phyloP scores from a whole-genome alignment of 352 stramenopile genomes.

The Phytophthora multivora region DNA sequence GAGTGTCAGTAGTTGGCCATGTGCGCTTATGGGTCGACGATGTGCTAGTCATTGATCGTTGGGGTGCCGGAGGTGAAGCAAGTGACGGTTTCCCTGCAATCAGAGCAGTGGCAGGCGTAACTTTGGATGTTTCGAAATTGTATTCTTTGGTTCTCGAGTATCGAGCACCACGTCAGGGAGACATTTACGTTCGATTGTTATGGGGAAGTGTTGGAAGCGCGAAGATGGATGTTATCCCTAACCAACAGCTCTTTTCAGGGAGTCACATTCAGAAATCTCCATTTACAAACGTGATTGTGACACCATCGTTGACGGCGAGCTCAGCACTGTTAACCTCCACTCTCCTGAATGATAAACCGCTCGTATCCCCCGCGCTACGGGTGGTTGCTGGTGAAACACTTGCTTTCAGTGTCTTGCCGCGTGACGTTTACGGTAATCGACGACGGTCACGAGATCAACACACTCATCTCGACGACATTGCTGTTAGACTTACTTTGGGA shows the following conservation, averaged over 20 bases:
- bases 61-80: slow-evolving; percentile 43
- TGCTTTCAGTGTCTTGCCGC: slow-evolving; percentile 46
- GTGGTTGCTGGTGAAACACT: slow-evolving; percentile 38
- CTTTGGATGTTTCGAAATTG: slow-evolving; percentile 40
- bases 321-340: slow-evolving; percentile 14
- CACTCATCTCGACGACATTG: slow-evolving; percentile 35
- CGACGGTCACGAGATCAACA: slow-evolving; percentile 24
- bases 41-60: slow-evolving; percentile 66
- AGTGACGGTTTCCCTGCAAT: slow-evolving; percentile 20
- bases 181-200: slow-evolving; percentile 48
- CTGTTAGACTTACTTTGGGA: slow-evolving; percentile 38
- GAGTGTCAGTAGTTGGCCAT: slow-evolving; percentile 53
- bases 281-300: slow-evolving; percentile 50
- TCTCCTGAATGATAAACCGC: slow-evolving; percentile 13
- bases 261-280: slow-evolving; percentile 60
- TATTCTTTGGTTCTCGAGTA: slow-evolving; percentile 73
- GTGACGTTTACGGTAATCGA: slow-evolving; percentile 55
- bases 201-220: slow-evolving; percentile 42
- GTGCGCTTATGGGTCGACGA: slow-evolving; percentile 70
- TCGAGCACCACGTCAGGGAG: slow-evolving; percentile 39
- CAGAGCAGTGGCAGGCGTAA: slow-evolving; percentile 22
- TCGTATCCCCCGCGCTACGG: slow-evolving; percentile 12
- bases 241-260: slow-evolving; percentile 44
- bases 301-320: slow-evolving; percentile 33
- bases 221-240: slow-evolving; percentile 54